These are phyloP conservation scores for Tuber aestivum DNA, from an alignment of 495 filamentous ascomycete species.

Conservation along the genomic window DNA sequence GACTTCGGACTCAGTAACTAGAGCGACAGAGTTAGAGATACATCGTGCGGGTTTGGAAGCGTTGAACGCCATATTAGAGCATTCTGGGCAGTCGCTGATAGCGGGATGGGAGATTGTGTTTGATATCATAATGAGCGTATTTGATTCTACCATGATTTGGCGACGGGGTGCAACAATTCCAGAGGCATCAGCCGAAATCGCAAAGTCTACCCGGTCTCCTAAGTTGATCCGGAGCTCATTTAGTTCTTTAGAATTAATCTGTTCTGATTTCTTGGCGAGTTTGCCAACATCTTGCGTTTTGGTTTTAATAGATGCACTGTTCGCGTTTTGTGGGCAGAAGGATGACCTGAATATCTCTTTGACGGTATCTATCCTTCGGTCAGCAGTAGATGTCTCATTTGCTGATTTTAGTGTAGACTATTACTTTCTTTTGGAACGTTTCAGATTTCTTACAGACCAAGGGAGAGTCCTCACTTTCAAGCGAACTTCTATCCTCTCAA, in stretches of 20 bases:
- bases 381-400: background rate
- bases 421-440: conserved; percentile 91
- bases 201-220: conserved; percentile 52
- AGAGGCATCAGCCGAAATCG: conserved; percentile 43
- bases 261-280: conserved; percentile 81
- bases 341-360: conserved; percentile 94
- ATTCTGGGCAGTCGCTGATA: conserved; percentile 75
- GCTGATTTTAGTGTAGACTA: conserved; percentile 48
- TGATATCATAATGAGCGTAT: conserved; percentile 76
- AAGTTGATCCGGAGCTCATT: conserved; percentile 79
- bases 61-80: conserved; percentile 74
- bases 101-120: conserved; percentile 82
- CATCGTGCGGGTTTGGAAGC: conserved; percentile 77
- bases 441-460: conserved; percentile 67
- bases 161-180: conserved; percentile 40
- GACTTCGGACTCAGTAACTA: conserved; percentile 43
- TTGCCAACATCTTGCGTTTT: conserved; percentile 73
- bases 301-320: conserved; percentile 79
- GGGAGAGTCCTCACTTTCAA: conserved; percentile 44
- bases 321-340: conserved; percentile 75
- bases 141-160: conserved; percentile 49
- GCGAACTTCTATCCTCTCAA: conserved; percentile 44
- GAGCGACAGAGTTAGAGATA: conserved; percentile 65
- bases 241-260: conserved; percentile 80
- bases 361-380: conserved; percentile 53